These are phyloP conservation scores for Carnegiea gigantea DNA, from an alignment of 179 eudicot genomes.

Conservation along the genomic window DNA sequence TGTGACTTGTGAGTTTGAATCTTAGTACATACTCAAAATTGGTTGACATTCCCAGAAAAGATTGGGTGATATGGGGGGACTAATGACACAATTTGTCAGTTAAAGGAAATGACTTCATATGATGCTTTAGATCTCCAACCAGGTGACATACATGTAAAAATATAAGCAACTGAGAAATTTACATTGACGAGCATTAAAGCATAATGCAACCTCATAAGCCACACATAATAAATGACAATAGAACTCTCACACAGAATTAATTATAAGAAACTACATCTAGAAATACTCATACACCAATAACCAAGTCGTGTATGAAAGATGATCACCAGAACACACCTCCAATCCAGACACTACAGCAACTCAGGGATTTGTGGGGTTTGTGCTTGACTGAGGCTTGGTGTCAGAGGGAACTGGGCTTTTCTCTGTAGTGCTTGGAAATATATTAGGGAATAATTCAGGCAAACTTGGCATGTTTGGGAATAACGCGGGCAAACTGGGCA, in stretches of 20 bases:
- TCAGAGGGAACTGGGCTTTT: background rate
- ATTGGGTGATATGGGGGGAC: too few relatives aligned
- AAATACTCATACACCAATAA: background rate
- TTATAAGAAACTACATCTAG: background rate
- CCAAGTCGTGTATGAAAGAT: background rate
- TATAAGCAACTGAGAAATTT: background rate
- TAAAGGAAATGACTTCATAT: background rate
- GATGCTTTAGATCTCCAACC: background rate
- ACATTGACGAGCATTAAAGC: background rate
- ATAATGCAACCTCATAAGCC: background rate
- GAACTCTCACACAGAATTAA: background rate
- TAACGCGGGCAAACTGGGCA: conserved; percentile 8
- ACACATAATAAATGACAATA: background rate
- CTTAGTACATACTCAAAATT: too few relatives aligned
- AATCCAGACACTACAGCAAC: background rate
- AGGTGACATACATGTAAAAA: background rate
- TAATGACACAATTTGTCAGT: background rate
- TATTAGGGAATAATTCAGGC: background rate
- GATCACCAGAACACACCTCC: background rate
- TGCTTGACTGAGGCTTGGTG: conserved; percentile 5
- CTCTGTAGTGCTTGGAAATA: conserved; percentile 17
- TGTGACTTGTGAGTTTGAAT: too few relatives aligned
- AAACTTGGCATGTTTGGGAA: conserved; percentile 9
- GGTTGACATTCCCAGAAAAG: too few relatives aligned
- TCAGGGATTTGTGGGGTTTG: conserved; percentile 22